phyloP scores from a whole-genome alignment of 495 filamentous ascomycete genomes.

The Hypoxylon fragiforme region DNA sequence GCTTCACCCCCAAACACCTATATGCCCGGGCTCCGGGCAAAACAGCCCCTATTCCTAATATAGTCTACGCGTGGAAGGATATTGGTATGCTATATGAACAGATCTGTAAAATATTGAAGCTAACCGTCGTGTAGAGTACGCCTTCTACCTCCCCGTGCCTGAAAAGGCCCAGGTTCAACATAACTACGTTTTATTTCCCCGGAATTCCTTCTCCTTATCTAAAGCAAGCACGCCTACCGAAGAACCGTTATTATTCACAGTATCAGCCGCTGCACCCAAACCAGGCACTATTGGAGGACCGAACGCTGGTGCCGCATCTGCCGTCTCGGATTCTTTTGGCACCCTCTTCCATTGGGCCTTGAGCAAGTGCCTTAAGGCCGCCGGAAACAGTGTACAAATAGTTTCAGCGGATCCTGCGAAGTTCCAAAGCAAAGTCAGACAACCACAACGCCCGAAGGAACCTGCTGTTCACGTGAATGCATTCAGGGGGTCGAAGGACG shows the following conservation, averaged over 20 bases:
- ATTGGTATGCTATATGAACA: slow-evolving; percentile 62
- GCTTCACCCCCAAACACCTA: slow-evolving; percentile 67
- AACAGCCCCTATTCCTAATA: slow-evolving; percentile 67
- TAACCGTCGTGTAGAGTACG: slow-evolving; percentile 61
- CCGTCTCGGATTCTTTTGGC: slow-evolving; percentile 62
- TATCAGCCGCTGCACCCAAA: slow-evolving; percentile 73
- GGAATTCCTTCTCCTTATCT: slow-evolving; percentile 57
- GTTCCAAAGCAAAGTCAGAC: slow-evolving; percentile 75
- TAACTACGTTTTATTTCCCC: slow-evolving; percentile 88
- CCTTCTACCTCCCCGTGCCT: slow-evolving; percentile 81
- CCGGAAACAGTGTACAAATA: slow-evolving; percentile 60
- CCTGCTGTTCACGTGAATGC: slow-evolving; percentile 91
- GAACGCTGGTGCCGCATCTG: slow-evolving; percentile 48
- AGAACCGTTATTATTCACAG: slow-evolving; percentile 84
- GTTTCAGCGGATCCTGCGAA: slow-evolving; percentile 70
- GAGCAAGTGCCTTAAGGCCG: slow-evolving; percentile 60
- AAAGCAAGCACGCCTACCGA: slow-evolving; percentile 37
- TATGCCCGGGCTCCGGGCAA: slow-evolving; percentile 68
- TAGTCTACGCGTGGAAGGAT: slow-evolving; percentile 66
- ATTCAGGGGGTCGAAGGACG: slow-evolving; percentile 92
- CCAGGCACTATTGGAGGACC: slow-evolving; percentile 54
- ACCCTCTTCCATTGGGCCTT: slow-evolving; percentile 65
- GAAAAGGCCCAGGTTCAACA: slow-evolving; percentile 87
- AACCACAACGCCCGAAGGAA: slow-evolving; percentile 86
- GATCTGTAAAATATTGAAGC: background rate